Percentiles rank a stretch among this genome's conserved stretches.
Conservation (phyloP, 805 yeast genomes). For the Pichia paraexigua region DNA sequence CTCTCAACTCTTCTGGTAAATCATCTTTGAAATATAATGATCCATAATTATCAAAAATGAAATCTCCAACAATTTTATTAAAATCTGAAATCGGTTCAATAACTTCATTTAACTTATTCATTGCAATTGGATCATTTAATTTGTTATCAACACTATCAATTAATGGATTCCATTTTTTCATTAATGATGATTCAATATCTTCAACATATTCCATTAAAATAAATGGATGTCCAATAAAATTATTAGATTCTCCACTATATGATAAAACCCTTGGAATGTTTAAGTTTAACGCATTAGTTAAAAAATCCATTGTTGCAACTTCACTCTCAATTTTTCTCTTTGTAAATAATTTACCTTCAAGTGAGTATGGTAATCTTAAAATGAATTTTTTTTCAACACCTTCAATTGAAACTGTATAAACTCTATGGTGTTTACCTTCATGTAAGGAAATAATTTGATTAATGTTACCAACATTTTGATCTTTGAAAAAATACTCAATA, state of each 20-base stretch:
- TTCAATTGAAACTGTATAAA: slow-evolving; percentile 54
- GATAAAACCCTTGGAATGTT: slow-evolving; percentile 68
- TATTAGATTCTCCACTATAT: slow-evolving; percentile 53
- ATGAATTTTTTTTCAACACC: slow-evolving; percentile 45
- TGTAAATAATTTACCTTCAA: slow-evolving; percentile 58
- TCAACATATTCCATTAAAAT: slow-evolving; percentile 72
- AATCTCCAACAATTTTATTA: slow-evolving; percentile 21
- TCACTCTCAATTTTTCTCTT: slow-evolving; percentile 73
- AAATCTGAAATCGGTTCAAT: slow-evolving; percentile 64
- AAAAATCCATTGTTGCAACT: slow-evolving; percentile 89
- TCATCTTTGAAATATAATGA: slow-evolving; percentile 76
- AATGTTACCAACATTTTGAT: slow-evolving; percentile 28
- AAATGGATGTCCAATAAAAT: slow-evolving; percentile 65
- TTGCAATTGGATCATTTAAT: slow-evolving; percentile 39
- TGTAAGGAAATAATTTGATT: slow-evolving; percentile 76
- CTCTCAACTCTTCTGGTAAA: slow-evolving; percentile 30
- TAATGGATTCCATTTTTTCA: slow-evolving; percentile 89
- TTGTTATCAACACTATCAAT: slow-evolving; percentile 37
- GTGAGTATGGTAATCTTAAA: slow-evolving; percentile 78
- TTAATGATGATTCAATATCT: slow-evolving; percentile 58
- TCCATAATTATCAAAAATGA: slow-evolving; percentile 69
- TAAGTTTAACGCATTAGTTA: slow-evolving; percentile 52
- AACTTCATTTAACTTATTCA: slow-evolving; percentile 46
- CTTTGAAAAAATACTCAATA: slow-evolving; percentile 13
- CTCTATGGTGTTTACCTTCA: slow-evolving; percentile 90